Evolutionary conservation across 176 grass and related monocot genomes (phyloP).

Genomic region (Eremochloa ophiuroides): DNA sequence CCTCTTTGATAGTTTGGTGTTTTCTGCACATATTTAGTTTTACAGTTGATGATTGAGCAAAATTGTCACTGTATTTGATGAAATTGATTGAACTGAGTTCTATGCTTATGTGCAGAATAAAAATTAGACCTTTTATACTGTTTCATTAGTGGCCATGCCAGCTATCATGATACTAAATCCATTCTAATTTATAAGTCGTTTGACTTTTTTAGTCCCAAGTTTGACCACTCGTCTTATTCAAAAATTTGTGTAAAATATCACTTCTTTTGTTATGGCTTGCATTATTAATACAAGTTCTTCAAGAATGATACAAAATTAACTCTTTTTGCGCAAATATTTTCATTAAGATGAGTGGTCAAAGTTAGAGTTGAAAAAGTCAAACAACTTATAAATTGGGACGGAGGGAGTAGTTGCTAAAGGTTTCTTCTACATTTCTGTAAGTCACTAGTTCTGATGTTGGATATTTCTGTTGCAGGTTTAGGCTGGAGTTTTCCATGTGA

Average conservation of each 20-base stretch:
- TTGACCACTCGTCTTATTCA: too few relatives aligned
- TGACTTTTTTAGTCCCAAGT: too few relatives aligned
- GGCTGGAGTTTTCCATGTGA: conserved; percentile 95
- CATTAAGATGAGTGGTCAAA: too few relatives aligned
- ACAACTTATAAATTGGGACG: not conserved
- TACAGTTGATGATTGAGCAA: not conserved
- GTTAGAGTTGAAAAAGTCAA: too few relatives aligned
- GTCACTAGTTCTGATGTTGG: conserved; percentile 21
- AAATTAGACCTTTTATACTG: not conserved
- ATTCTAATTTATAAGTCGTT: too few relatives aligned
- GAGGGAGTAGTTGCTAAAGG: conserved; percentile 7
- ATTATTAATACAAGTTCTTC: too few relatives aligned
- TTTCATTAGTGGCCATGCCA: conserved; percentile 17
- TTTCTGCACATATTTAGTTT: conserved; percentile 20
- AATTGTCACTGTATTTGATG: not conserved
- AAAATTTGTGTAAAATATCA: too few relatives aligned
- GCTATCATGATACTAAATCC: not conserved
- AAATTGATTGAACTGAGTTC: conserved; percentile 5
- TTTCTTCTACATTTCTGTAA: conserved; percentile 6
- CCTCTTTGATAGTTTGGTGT: not conserved
- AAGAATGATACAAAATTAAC: too few relatives aligned
- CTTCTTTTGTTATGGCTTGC: too few relatives aligned
- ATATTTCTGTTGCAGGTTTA: conserved; percentile 56
- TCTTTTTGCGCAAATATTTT: too few relatives aligned
- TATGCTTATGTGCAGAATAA: conserved; percentile 14